phyloP scores from a whole-genome alignment of 2,329 filamentous ascomycete species.

The Tothia fuscella region DNA sequence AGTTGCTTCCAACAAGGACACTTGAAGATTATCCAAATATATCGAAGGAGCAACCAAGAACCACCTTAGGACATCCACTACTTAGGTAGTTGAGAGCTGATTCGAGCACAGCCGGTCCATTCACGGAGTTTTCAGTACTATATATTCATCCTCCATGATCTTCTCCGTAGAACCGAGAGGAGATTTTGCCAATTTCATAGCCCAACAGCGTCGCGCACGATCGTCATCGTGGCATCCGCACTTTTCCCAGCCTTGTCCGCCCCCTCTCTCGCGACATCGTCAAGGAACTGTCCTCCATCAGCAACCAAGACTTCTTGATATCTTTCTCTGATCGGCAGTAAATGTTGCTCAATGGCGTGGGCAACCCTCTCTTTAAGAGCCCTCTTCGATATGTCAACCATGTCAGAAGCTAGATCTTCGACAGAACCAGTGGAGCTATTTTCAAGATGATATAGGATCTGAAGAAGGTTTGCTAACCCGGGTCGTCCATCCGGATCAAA shows the following conservation, averaged over 20 bases:
- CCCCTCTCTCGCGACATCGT: conserved; percentile 47
- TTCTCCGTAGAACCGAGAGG: too few species aligned
- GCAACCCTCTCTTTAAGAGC: conserved; percentile 54
- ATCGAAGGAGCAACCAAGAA: too few species aligned
- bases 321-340: conserved; percentile 43
- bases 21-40: too few species aligned
- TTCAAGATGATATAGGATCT: conserved; percentile 56
- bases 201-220: conserved; percentile 33
- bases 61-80: too few species aligned
- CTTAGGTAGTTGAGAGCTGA: too few species aligned
- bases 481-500: conserved; percentile 62
- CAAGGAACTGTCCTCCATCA: conserved; percentile 41
- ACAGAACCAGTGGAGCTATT: conserved; percentile 35
- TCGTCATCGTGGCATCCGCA: conserved; percentile 40
- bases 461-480: conserved; percentile 77
- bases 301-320: conserved; percentile 42
- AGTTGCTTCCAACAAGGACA: too few species aligned
- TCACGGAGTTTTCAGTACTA: too few species aligned
- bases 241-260: conserved; percentile 48
- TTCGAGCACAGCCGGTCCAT: too few species aligned
- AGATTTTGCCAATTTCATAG: too few species aligned
- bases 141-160: too few species aligned
- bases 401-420: conserved; percentile 32
- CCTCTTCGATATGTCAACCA: conserved; percentile 36
- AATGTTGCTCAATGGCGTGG: conserved; percentile 40